phyloP scores from a whole-genome alignment of 1,284 basidiomycete species.

The Leccinum subfulvum region DNA sequence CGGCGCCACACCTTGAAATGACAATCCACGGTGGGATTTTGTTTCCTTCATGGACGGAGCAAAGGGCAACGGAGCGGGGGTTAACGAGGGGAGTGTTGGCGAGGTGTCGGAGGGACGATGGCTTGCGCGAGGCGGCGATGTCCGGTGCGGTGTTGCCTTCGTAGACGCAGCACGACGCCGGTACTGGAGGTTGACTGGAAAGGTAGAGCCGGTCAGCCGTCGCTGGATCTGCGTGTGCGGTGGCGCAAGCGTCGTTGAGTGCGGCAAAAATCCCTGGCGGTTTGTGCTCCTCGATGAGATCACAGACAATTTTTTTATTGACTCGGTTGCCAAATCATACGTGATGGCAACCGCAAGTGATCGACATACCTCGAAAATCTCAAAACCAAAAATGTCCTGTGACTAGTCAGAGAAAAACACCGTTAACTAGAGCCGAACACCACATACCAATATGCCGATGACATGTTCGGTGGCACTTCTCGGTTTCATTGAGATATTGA shows the following conservation, averaged over 20 bases:
- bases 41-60: constrained; percentile 29
- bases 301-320: constrained; percentile 96
- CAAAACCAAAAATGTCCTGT: constrained; percentile 96
- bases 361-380: constrained; percentile 82
- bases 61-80: constrained; percentile 24
- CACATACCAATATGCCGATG: constrained; percentile 85
- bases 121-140: constrained; percentile 26
- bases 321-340: constrained; percentile 50
- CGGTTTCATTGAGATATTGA: constrained; percentile 96
- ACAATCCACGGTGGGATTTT: constrained; percentile 16
- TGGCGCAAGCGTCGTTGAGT: constrained; percentile 97
- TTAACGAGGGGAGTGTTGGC: constrained; percentile 24
- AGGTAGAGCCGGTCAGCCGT: constrained; percentile 68
- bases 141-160: no score
- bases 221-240: constrained; percentile 94
- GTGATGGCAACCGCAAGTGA: background rate
- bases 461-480: constrained; percentile 75
- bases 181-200: no score
- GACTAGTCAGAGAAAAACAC: constrained; percentile 7
- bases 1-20: constrained; percentile 21
- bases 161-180: no score
- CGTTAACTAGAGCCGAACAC: background rate
- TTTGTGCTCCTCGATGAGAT: constrained; percentile 93
- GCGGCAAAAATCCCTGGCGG: constrained; percentile 98
- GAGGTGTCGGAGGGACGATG: constrained; percentile 29